Conservation (phyloP, 352 stramenopile species). For the Phytopythium vexans region DNA sequence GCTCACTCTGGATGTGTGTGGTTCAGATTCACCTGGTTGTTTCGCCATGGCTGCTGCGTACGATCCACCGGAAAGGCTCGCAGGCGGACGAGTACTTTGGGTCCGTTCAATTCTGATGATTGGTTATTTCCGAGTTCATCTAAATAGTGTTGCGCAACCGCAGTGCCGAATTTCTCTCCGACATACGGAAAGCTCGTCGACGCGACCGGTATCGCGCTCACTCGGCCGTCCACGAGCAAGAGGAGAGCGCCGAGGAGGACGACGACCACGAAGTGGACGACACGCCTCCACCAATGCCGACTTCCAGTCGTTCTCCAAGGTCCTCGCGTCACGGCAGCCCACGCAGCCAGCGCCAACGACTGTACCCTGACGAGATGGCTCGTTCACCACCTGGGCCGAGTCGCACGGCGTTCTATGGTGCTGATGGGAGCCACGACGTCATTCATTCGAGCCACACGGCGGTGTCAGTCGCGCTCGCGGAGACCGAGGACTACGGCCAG, state of each 20-base stretch:
- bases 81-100: constrained; percentile 70
- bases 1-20: background rate
- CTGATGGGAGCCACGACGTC: too few species aligned
- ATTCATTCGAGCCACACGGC: too few species aligned
- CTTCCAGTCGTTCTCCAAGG: background rate
- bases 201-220: constrained; percentile 5
- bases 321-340: too few species aligned
- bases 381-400: too few species aligned
- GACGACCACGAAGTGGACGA: constrained; percentile 21
- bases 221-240: constrained; percentile 3
- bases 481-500: constrained; percentile 7
- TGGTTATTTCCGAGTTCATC: background rate
- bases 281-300: constrained; percentile 6
- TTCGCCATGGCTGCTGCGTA: constrained; percentile 58
- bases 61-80: constrained; percentile 61
- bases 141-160: background rate
- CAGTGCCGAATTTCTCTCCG: constrained; percentile 58
- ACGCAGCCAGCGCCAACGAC: too few species aligned
- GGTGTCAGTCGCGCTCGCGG: too few species aligned
- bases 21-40: constrained; percentile 55
- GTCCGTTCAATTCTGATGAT: constrained; percentile 7
- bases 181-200: constrained; percentile 17
- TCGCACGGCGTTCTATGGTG: too few species aligned
- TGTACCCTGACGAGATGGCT: too few species aligned
- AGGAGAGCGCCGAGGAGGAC: constrained; percentile 11